Evolutionary conservation across 331 rosid genomes (phyloP).

Genomic region (Acacia pycnantha): DNA sequence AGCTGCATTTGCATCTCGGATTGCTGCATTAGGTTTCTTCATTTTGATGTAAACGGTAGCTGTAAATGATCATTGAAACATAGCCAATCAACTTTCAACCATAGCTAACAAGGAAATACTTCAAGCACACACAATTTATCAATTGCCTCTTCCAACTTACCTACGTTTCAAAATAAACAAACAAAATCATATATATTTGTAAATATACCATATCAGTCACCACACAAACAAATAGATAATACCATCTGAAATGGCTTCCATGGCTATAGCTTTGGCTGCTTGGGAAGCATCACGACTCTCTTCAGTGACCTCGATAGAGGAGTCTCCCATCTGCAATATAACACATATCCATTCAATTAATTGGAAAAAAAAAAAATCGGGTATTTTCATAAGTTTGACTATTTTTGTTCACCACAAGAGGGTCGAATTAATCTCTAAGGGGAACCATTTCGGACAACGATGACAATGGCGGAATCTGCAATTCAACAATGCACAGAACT

Average conservation of each 20-base stretch:
- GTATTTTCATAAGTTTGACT: too few species aligned
- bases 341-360: constrained; percentile 1
- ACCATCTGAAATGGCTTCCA: constrained; percentile 90
- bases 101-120: neutral
- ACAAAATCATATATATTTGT: neutral
- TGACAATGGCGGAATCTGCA: neutral
- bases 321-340: constrained; percentile 75
- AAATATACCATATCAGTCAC: neutral
- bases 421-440: neutral
- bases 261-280: constrained; percentile 60
- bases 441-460: neutral
- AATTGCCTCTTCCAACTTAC: constrained; percentile 71
- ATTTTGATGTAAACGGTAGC: constrained; percentile 85
- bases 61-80: constrained; percentile 28
- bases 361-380: neutral
- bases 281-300: constrained; percentile 83
- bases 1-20: constrained; percentile 87
- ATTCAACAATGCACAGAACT: neutral
- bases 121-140: constrained; percentile 27
- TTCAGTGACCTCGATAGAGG: constrained; percentile 67
- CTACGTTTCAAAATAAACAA: constrained; percentile 37
- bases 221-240: neutral
- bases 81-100: neutral
- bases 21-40: constrained; percentile 90
- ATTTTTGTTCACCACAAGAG: too few species aligned